A percentile compares a stretch with the other conserved stretches of the same genome.
Conservation (phyloP, 2,329 filamentous ascomycete species). For the Cladosporium sphaerospermum region DNA sequence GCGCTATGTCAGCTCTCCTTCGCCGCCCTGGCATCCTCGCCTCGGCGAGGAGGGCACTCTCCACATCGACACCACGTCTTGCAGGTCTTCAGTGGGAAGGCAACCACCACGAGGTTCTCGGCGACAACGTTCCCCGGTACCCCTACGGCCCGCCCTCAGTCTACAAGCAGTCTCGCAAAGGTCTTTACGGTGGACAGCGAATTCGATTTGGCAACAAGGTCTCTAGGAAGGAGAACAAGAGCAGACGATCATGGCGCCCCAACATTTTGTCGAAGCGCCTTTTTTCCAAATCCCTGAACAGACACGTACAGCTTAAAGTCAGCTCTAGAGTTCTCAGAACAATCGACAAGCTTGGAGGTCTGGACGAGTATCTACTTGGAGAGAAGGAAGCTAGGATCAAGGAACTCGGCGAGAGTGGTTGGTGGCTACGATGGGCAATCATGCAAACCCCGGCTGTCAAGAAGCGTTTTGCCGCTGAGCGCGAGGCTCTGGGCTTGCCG, state of each 20-base stretch:
- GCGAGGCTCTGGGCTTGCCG: conserved; percentile 59
- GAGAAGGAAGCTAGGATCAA: conserved; percentile 70
- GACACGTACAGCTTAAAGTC: conserved; percentile 60
- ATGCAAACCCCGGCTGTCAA: conserved; percentile 71
- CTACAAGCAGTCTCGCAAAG: conserved; percentile 72
- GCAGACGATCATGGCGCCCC: conserved; percentile 65
- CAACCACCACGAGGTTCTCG: conserved; percentile 26
- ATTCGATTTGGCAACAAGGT: conserved; percentile 78
- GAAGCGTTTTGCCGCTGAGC: conserved; percentile 59
- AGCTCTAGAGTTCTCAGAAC: conserved; percentile 58
- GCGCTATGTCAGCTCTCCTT: conserved; percentile 23
- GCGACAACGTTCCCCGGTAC: conserved; percentile 46
- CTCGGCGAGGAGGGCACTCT: conserved; percentile 24
- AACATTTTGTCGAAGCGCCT: conserved; percentile 65
- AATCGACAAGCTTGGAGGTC: conserved; percentile 77
- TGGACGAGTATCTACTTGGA: conserved; percentile 87
- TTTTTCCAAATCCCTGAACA: conserved; percentile 56
- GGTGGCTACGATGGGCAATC: conserved; percentile 81
- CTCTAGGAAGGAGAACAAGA: conserved; percentile 61
- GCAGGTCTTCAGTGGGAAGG: conserved; percentile 26
- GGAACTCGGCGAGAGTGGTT: conserved; percentile 83
- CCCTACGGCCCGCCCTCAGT: conserved; percentile 63
- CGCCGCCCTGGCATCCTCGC: conserved; percentile 16
- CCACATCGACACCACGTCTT: conserved; percentile 21
- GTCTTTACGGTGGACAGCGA: conserved; percentile 50